Percentiles rank a stretch among this genome's conserved stretches.
phyloP scores from a whole-genome alignment of 2,329 filamentous ascomycete genomes.

The Paraphaeosphaeria sporulosa region DNA sequence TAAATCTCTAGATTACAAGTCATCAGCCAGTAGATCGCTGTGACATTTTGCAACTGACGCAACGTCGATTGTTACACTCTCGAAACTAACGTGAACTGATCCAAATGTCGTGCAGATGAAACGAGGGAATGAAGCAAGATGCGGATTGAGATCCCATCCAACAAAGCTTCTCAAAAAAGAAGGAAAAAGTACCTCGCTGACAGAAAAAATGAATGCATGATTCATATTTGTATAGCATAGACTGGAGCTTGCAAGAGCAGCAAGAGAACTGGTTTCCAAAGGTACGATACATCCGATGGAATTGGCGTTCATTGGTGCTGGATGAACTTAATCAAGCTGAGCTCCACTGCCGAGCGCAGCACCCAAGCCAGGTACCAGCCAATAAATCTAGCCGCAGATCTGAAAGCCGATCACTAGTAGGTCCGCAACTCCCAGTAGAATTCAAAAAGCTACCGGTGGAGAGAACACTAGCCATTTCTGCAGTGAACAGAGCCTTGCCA shows the following conservation, averaged over 20 bases:
- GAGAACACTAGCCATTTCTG: conserved; percentile 58
- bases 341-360: conserved; percentile 55
- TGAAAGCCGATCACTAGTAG: conserved; percentile 49
- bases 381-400: conserved; percentile 55
- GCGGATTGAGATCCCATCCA: too few species aligned
- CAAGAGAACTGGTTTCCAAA: neutral
- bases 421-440: conserved; percentile 56
- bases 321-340: conserved; percentile 48
- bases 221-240: too few species aligned
- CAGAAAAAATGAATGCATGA: neutral
- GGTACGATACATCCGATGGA: too few species aligned
- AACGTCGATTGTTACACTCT: neutral
- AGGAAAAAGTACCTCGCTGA: neutral
- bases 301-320: conserved; percentile 7
- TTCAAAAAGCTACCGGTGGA: conserved; percentile 57
- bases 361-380: conserved; percentile 54
- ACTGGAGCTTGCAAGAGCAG: neutral
- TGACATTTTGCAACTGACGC: neutral
- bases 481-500: conserved; percentile 72
- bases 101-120: neutral
- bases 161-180: neutral
- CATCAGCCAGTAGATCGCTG: neutral
- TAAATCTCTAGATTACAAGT: neutral
- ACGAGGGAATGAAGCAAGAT: neutral
- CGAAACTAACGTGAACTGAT: neutral